These are phyloP conservation scores for Solanum microdontum DNA, from an alignment of 257 asterid species.

Conservation along the genomic window DNA sequence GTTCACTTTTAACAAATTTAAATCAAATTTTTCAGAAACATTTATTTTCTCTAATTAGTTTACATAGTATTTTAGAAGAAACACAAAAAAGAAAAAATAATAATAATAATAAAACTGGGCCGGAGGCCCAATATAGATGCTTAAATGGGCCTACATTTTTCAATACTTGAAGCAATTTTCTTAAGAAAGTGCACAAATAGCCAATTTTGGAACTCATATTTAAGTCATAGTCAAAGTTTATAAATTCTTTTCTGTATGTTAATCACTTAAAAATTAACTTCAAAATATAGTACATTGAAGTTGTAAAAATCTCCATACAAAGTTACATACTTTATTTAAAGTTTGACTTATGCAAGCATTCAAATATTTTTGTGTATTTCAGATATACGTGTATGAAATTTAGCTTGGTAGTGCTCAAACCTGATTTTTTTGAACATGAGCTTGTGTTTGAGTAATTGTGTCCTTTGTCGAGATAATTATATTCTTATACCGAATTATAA, in stretches of 20 bases:
- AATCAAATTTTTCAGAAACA: neutral
- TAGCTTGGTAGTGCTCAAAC: neutral
- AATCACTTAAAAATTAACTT: neutral
- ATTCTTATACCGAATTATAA: too few species aligned
- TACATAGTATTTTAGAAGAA: neutral
- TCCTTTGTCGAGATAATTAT: too few species aligned
- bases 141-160: too few species aligned
- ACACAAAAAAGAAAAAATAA: too few species aligned
- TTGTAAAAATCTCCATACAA: neutral
- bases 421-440: too few species aligned
- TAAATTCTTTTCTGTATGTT: too few species aligned
- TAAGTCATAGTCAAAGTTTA: neutral
- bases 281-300: neutral
- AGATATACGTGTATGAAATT: neutral
- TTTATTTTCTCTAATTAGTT: neutral
- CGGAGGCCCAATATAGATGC: too few species aligned
- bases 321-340: neutral
- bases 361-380: neutral
- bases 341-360: neutral
- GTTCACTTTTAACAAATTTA: neutral
- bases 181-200: neutral
- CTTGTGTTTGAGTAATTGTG: too few species aligned
- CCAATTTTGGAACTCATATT: neutral
- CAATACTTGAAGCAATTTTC: neutral
- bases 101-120: too few species aligned